Base-by-base conservation (phyloP, 2,329 filamentous ascomycete genomes). In the Penicillium sumatraense region DNA sequence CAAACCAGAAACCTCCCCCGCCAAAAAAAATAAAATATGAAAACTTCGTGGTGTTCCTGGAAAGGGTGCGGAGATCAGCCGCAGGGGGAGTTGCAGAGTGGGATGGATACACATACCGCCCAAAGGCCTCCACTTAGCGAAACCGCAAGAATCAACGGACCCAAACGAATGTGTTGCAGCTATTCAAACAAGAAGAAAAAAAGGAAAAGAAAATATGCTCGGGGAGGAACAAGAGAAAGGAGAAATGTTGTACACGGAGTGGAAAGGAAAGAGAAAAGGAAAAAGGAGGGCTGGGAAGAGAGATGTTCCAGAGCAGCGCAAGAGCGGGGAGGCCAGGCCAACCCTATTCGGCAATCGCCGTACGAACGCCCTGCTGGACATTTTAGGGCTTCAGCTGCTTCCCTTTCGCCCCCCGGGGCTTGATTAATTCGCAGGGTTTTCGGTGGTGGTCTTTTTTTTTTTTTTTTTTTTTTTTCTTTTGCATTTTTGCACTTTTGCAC, bases 61-160 rank as follows among this genome's bases (percentile, higher is more conserved):
- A 59, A 52, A 65, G 42, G 42, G 61, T 71, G 70, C 70, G 69
- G 69, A 72, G 70, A 72, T 72, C 62, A 67, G 58, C 57, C 60
- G 61, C 58, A 56, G 59, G 64, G n/a, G 40, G 56, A 56, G 42
- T 65, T 59, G 53, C 58, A 62, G 52, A 67, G 66, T 65, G 64
- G 65, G 66, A 62, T 59, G 55, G 60, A 64, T 55, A 55, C 48
- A 60, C 60, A 56, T 63, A 65, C 63, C 57, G 58, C 61, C 61
- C 26, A 46, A 56, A 53, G 33, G 29, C 57, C 50, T 49, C 57
- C 51, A 53, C 56, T 62, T 61, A 58, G 61, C 60, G 59, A 62
- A 60, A 38, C 40, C 57, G 46, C 46, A 21, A 51, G 53, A 54
- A 44, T 54, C 54, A 26, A 49, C 38, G 33, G 16, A 49, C 51